A percentile compares a stretch with the other conserved stretches of the same genome.
phyloP scores from a whole-genome alignment of 345 rosid species.

The Carallia pectinifolia region DNA sequence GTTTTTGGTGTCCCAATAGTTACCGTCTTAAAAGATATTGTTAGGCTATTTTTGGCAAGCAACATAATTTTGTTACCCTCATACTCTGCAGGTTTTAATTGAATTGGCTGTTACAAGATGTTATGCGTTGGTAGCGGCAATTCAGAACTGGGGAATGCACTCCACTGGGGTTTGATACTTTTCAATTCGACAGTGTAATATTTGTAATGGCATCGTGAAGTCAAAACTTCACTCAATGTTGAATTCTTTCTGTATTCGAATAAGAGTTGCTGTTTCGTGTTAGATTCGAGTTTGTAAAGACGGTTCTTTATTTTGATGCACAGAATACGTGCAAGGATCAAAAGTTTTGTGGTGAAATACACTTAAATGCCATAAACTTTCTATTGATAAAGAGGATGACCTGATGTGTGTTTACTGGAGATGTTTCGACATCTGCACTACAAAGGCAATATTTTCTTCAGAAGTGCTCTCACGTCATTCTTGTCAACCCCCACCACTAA shows the following conservation, averaged over 20 bases:
- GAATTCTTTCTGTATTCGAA: slow-evolving; percentile 21
- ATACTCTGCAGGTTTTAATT: slow-evolving; percentile 24
- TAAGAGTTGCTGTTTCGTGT: slow-evolving; percentile 18
- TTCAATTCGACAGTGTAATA: slow-evolving; percentile 16
- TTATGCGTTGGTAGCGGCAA: slow-evolving; percentile 9
- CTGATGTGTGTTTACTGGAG: background rate
- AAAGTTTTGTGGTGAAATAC: background rate
- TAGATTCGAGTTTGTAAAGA: slow-evolving; percentile 25
- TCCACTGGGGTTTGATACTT: slow-evolving; percentile 20
- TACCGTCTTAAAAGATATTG: background rate
- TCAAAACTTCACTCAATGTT: slow-evolving; percentile 15
- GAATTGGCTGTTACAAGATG: slow-evolving; percentile 7
- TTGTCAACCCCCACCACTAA: too few relatives aligned
- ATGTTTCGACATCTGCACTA: background rate
- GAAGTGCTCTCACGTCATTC: background rate
- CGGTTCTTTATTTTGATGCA: slow-evolving; percentile 12
- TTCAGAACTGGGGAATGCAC: slow-evolving; percentile 16
- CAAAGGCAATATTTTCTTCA: background rate
- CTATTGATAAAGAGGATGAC: background rate
- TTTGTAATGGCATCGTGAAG: slow-evolving; percentile 23
- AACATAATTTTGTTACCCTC: background rate
- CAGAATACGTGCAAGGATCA: background rate
- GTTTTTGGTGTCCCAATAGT: background rate
- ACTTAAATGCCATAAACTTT: slow-evolving; percentile 7
- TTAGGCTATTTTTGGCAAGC: background rate